phyloP scores from a whole-genome alignment of 2,329 filamentous ascomycete species.

The Nemania diffusa region DNA sequence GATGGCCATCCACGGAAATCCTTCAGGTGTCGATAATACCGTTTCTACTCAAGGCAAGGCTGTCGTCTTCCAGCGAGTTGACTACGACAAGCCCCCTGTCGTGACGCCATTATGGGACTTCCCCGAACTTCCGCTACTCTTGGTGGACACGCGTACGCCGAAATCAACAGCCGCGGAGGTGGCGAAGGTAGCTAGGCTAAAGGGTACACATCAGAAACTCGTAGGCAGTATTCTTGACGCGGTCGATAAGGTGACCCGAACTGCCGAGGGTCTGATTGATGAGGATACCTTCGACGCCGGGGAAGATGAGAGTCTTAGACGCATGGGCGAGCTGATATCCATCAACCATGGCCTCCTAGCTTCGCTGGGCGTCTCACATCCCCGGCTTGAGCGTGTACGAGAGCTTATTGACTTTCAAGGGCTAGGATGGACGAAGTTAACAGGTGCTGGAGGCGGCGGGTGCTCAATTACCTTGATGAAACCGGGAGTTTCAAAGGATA shows the following conservation, averaged over 20 bases:
- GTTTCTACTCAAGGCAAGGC: slow-evolving; percentile 94
- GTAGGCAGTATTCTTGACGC: slow-evolving; percentile 84
- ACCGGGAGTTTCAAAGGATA: slow-evolving; percentile 67
- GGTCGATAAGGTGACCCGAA: slow-evolving; percentile 77
- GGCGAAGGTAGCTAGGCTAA: slow-evolving; percentile 81
- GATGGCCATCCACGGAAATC: slow-evolving; percentile 97
- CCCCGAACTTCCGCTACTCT: slow-evolving; percentile 87
- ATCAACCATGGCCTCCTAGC: slow-evolving; percentile 94
- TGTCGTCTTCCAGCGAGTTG: slow-evolving; percentile 85
- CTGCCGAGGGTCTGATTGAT: slow-evolving; percentile 64
- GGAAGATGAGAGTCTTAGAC: slow-evolving; percentile 71
- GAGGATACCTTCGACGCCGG: slow-evolving; percentile 74
- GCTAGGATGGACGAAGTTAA: slow-evolving; percentile 97
- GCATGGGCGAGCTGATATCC: slow-evolving; percentile 86
- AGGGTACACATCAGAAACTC: slow-evolving; percentile 76
- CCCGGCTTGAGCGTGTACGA: slow-evolving; percentile 87
- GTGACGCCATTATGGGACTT: slow-evolving; percentile 86
- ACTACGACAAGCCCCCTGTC: slow-evolving; percentile 79
- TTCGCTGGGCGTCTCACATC: slow-evolving; percentile 94
- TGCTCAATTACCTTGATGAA: slow-evolving; percentile 93
- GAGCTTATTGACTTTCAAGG: slow-evolving; percentile 89
- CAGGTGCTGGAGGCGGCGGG: slow-evolving; percentile 92
- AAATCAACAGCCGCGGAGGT: slow-evolving; percentile 90
- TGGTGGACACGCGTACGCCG: slow-evolving; percentile 88
- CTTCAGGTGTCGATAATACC: slow-evolving; percentile 96